Base-by-base conservation (phyloP, 768 basidiomycete species). In the Botryobasidium botryosum region DNA sequence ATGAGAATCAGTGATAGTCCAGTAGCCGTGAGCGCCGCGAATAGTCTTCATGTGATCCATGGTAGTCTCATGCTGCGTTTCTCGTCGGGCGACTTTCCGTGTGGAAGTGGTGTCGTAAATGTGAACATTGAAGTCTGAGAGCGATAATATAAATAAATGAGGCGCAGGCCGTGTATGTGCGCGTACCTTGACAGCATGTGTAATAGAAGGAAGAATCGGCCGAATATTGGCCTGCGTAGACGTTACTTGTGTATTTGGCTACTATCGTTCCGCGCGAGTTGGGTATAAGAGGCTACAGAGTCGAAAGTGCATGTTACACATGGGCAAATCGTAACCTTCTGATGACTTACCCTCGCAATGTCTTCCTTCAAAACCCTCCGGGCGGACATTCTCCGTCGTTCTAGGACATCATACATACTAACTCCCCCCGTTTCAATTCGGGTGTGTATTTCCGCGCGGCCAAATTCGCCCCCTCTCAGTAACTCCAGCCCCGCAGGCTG, bases 1-100 rank as follows among this genome's bases (percentile, higher is more conserved):
- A 61, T 94, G 86, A 18, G 82, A 82, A 61, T 96, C 94, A 5
- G 90, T 96, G 46, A 97, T 84, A 0, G 91, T 94, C 91, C 90
- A 97, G 28, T 74, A 67, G 0, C 84, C 84, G 13, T 73, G 68
- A 28, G 72, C 64, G 1, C 84, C 91, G 55, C 76, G 70, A 37
- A 92, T 80, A 1, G 74, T 75, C 56, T 85, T 71, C 40, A 68
- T 60, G 18, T 65, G 56, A 39, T 66, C 68, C 55, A 74, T 63
- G 5, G 65, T 68, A 4, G 68, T 69, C 35, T 61, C 57, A 43
- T 77, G 73, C n/a, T 68, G 66, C 62, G 51, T 56, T 24, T 60
- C 52, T 26, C 61, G 50, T 43, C 51, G 44, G 57, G 46, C 61
- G 60, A 1, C 58, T 56, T n/a, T 53, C 49, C 2, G 58, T 60